Percentiles rank a stretch among this genome's conserved stretches.
phyloP scores from a whole-genome alignment of 352 stramenopile species.

The Pseudoperonospora humuli region DNA sequence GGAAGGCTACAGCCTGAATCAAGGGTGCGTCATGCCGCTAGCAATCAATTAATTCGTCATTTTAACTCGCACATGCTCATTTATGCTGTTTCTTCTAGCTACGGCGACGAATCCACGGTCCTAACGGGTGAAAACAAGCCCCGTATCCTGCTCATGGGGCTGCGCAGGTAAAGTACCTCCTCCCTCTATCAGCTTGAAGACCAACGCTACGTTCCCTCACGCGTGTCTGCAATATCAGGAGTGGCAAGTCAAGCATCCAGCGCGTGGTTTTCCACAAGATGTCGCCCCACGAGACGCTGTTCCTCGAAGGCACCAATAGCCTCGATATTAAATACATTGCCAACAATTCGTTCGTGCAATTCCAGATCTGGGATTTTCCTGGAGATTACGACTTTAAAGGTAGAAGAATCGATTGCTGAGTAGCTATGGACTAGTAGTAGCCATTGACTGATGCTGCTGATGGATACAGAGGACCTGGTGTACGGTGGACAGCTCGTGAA shows the following conservation, averaged over 20 bases:
- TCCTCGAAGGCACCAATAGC: slow-evolving; percentile 85
- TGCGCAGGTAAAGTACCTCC: slow-evolving; percentile 70
- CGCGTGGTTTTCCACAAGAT: slow-evolving; percentile 99
- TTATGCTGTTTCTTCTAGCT: slow-evolving; percentile 21
- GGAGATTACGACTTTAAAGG: slow-evolving; percentile 91
- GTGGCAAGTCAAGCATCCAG: slow-evolving; percentile 87
- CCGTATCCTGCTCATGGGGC: slow-evolving; percentile 96
- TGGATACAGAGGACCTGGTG: slow-evolving; percentile 62
- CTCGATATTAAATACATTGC: slow-evolving; percentile 95
- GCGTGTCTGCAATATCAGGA: slow-evolving; percentile 29
- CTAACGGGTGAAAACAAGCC: slow-evolving; percentile 87
- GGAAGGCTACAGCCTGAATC: slow-evolving; percentile 31
- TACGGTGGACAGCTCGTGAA: slow-evolving; percentile 85
- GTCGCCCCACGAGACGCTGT: slow-evolving; percentile 97
- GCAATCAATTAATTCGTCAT: not conserved
- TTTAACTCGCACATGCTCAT: not conserved
- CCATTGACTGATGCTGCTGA: not conserved
- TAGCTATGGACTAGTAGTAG: not conserved
- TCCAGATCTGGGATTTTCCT: slow-evolving; percentile 99
- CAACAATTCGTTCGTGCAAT: slow-evolving; percentile 97
- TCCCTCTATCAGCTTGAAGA: not conserved
- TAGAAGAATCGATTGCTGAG: slow-evolving; percentile 1
- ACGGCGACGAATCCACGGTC: slow-evolving; percentile 57
- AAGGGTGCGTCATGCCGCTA: slow-evolving; percentile 13
- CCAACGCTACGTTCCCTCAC: no score